phyloP scores from a whole-genome alignment of 164 flowering plant genomes.

The Vitis rotundifolia region DNA sequence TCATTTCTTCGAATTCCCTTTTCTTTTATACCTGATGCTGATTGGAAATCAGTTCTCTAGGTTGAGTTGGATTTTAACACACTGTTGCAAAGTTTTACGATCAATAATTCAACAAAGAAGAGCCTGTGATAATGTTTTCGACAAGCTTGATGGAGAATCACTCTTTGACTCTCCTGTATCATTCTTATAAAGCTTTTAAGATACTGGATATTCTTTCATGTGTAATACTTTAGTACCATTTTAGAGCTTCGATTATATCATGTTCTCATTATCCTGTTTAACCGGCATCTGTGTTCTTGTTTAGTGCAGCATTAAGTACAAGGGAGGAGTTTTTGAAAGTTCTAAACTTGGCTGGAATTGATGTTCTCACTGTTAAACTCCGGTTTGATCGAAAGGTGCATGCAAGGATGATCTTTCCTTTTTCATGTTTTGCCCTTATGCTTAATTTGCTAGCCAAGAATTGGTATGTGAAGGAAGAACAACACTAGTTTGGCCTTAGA shows the following conservation, averaged over 20 bases:
- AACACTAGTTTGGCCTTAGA: no score
- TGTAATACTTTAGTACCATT: background rate
- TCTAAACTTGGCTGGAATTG: slow-evolving; percentile 45
- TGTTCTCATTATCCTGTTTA: slow-evolving; percentile 2
- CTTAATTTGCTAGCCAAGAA: background rate
- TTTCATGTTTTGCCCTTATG: background rate
- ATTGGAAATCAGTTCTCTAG: background rate
- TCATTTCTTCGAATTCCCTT: background rate
- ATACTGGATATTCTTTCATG: background rate
- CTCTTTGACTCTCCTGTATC: background rate
- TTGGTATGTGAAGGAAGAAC: background rate
- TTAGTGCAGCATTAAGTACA: slow-evolving; percentile 55
- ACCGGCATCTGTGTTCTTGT: slow-evolving; percentile 23
- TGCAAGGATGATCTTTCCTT: background rate
- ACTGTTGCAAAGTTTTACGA: background rate
- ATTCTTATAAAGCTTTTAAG: background rate
- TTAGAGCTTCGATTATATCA: background rate
- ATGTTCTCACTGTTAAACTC: slow-evolving; percentile 50
- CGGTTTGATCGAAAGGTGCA: slow-evolving; percentile 54
- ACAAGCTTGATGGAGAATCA: background rate
- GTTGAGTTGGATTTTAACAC: background rate
- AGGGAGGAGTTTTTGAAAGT: slow-evolving; percentile 61
- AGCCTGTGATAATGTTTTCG: background rate
- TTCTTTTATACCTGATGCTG: no score
- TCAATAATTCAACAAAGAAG: background rate